Conservation (phyloP, 2,329 filamentous ascomycete genomes). For the Pseudopyricularia javanii region DNA sequence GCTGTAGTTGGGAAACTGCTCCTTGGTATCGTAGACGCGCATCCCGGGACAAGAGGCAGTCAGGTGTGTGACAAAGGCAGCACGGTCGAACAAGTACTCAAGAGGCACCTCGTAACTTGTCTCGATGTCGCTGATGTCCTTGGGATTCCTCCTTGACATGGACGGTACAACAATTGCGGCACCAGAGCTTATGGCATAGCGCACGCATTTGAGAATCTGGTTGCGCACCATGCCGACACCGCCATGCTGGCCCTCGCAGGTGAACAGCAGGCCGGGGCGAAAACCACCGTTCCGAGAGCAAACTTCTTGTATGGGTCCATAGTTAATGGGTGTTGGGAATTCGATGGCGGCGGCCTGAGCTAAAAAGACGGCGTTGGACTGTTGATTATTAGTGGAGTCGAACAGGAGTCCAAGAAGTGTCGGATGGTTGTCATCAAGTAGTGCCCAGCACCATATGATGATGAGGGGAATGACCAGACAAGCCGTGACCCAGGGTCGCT, state of each 20-base stretch:
- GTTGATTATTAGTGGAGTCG: background rate
- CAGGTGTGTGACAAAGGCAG: constrained; percentile 13
- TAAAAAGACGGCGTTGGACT: constrained; percentile 8
- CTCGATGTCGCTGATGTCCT: constrained; percentile 17
- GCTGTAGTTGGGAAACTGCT: constrained; percentile 15
- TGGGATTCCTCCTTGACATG: constrained; percentile 20
- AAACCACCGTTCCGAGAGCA: constrained; percentile 17
- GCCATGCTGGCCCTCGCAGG: constrained; percentile 24
- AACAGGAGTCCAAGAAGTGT: background rate
- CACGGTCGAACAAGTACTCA: constrained; percentile 16
- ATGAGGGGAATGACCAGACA: background rate
- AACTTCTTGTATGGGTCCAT: constrained; percentile 17
- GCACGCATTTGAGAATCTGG: constrained; percentile 26
- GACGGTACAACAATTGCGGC: constrained; percentile 22
- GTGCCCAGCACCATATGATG: background rate
- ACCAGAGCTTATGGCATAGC: constrained; percentile 24
- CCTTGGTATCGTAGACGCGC: constrained; percentile 13
- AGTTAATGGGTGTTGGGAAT: constrained; percentile 21
- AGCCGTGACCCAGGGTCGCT: background rate
- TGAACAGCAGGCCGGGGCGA: constrained; percentile 22
- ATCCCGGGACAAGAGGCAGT: constrained; percentile 15
- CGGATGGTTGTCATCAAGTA: background rate
- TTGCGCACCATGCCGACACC: constrained; percentile 26
- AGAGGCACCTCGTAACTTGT: constrained; percentile 14
- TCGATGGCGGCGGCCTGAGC: constrained; percentile 17